Evolutionary conservation across 140 eudicot genomes (phyloP).

Genomic region (Anethum foeniculum): DNA sequence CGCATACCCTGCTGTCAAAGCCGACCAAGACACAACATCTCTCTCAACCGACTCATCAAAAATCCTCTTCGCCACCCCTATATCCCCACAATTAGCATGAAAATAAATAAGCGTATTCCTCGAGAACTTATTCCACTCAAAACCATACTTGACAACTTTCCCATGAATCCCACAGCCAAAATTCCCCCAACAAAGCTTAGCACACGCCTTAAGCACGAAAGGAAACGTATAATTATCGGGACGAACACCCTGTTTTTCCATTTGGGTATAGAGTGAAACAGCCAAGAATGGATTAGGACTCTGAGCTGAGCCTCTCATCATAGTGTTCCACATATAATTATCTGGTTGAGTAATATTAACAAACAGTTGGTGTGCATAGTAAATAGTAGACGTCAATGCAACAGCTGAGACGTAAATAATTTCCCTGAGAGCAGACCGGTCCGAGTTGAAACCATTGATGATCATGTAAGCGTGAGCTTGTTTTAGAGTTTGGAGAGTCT

Average conservation of each 20-base stretch:
- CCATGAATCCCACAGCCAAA: conserved; percentile 51
- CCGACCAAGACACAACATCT: conserved; percentile 78
- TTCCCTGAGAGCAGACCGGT: conserved; percentile 33
- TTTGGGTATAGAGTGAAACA: conserved; percentile 37
- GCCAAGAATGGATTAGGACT: conserved; percentile 44
- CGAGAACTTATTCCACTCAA: conserved; percentile 43
- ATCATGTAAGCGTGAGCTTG: conserved; percentile 51
- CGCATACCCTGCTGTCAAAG: conserved; percentile 72
- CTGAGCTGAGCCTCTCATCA: conserved; percentile 83
- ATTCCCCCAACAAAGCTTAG: conserved; percentile 54
- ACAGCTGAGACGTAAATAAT: conserved; percentile 46
- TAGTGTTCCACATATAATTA: conserved; percentile 65
- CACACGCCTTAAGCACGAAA: conserved; percentile 65
- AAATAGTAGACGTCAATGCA: conserved; percentile 35
- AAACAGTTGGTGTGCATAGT: conserved; percentile 71
- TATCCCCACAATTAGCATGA: conserved; percentile 57
- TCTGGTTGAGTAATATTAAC: conserved; percentile 55
- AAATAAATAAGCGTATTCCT: conserved; percentile 61
- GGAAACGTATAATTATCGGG: conserved; percentile 72
- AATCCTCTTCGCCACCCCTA: conserved; percentile 40
- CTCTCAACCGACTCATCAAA: conserved; percentile 40
- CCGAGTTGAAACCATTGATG: conserved; percentile 49
- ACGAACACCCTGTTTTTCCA: conserved; percentile 36
- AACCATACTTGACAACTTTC: conserved; percentile 45
- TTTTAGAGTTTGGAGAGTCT: conserved; percentile 39